Percentiles rank a stretch among this genome's conserved stretches.
phyloP scores from a whole-genome alignment of 345 rosid genomes.

The Salix dunnii region DNA sequence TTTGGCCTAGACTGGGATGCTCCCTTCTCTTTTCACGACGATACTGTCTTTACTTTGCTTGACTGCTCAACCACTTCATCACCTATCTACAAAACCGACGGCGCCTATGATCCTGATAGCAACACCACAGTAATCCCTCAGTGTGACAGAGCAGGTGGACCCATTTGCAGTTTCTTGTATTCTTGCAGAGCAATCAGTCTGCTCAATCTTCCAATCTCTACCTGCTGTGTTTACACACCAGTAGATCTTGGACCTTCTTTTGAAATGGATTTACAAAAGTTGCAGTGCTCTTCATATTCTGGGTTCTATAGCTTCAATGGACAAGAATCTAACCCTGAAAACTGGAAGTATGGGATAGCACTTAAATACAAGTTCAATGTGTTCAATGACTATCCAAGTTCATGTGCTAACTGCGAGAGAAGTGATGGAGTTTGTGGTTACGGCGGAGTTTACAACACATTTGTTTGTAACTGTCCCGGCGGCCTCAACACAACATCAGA shows the following conservation, averaged over 20 bases:
- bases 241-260: slow-evolving; percentile 86
- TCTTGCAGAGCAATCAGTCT: slow-evolving; percentile 70
- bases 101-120: slow-evolving; percentile 20
- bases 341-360: slow-evolving; percentile 84
- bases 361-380: slow-evolving; percentile 78
- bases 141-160: slow-evolving; percentile 68
- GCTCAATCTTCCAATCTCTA: slow-evolving; percentile 64
- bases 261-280: slow-evolving; percentile 64
- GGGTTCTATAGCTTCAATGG: slow-evolving; percentile 77
- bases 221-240: slow-evolving; percentile 88
- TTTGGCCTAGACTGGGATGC: slow-evolving; percentile 89
- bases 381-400: slow-evolving; percentile 59
- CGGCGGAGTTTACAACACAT: slow-evolving; percentile 44
- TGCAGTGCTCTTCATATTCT: slow-evolving; percentile 65
- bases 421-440: slow-evolving; percentile 81
- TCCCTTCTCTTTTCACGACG: slow-evolving; percentile 75
- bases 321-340: slow-evolving; percentile 71
- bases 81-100: slow-evolving; percentile 43
- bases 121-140: slow-evolving; percentile 33
- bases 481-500: slow-evolving; percentile 66
- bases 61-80: slow-evolving; percentile 66
- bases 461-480: slow-evolving; percentile 64
- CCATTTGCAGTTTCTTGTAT: slow-evolving; percentile 78
- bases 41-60: slow-evolving; percentile 70
- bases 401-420: slow-evolving; percentile 66